Base-by-base conservation (phyloP, 352 stramenopile genomes). In the Phytophthora meadii region DNA sequence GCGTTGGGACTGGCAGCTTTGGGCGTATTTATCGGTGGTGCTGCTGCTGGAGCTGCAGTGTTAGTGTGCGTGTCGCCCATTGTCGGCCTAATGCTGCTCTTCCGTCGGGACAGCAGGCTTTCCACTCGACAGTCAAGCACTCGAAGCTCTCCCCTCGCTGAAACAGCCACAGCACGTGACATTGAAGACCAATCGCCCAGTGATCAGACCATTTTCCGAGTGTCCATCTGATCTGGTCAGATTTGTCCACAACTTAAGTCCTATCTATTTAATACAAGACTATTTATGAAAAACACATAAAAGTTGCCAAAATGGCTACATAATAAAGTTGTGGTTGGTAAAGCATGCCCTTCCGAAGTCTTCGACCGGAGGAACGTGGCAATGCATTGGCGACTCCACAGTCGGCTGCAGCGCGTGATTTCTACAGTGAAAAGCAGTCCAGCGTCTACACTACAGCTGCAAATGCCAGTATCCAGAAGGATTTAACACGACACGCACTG, bases 381-480 rank as follows among this genome's bases (percentile, higher is more conserved):
- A 74, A 65, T 25, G 77, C 80, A 11, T 52, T 74, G 17, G 55
- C 65, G 8, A 50, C 73, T 24, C 62, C 72, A 19, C 62, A 73
- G 34, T 87, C 79, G 2, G 59, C 77, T 22, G 76, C 75, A 12
- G 83, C 79, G 1, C 71, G 74, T 8, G 45, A 72, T 44, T 94
- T 90, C 70, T 94, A 94, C 64, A 81, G 77, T 19, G 59, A 77
- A 2, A 71, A 68, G 34, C 82, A 92, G 65, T 89, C 83, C 1
- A 70, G 32, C n/a, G 67, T 54, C n/a, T 94, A 94, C 74, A 92
- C 84, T 47, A 89, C 86, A 36, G 63, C 68, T 10, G 73, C 81
- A 41, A 94, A 94, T 47, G 71, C 77, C 22, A 68, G 47, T 32
- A 94, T 94, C 54, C 86, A 94, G 61, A 75, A 66, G 30, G 82